Conservation (phyloP, 1,139 yeast genomes). For the Candida glucosophila region DNA sequence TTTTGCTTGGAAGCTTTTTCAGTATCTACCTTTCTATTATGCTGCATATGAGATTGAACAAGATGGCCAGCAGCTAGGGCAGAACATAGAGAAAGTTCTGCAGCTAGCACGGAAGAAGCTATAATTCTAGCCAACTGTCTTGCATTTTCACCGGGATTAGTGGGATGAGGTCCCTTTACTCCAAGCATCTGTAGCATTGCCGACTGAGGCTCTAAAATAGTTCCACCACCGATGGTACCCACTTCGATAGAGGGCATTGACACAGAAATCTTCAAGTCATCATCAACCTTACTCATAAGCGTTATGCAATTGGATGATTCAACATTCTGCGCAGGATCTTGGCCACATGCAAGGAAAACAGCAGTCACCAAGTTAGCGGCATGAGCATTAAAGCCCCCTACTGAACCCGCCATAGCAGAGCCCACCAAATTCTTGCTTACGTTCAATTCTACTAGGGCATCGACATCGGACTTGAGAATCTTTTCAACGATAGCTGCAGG, state of each 20-base stretch:
- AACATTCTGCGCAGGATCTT: conserved; percentile 97
- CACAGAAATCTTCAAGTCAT: conserved; percentile 83
- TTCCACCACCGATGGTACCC: conserved; percentile 99
- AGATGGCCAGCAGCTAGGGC: conserved; percentile 98
- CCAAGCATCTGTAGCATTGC: conserved; percentile 94
- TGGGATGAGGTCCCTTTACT: conserved; percentile 92
- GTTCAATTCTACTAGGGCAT: conserved; percentile 85
- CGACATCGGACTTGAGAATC: conserved; percentile 86
- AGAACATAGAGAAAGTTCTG: conserved; percentile 87
- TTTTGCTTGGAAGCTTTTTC: conserved; percentile 14
- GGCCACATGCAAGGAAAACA: conserved; percentile 89
- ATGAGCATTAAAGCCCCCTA: conserved; percentile 98
- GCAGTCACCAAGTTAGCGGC: conserved; percentile 97
- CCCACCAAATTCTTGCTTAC: conserved; percentile 86
- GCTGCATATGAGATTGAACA: conserved; percentile 96
- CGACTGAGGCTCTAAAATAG: conserved; percentile 93
- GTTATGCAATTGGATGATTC: conserved; percentile 97
- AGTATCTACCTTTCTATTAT: conserved; percentile 69
- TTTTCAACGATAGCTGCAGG: conserved; percentile 73
- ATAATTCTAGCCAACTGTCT: conserved; percentile 91
- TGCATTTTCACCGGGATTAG: conserved; percentile 90
- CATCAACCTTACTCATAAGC: conserved; percentile 74
- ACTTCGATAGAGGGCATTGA: conserved; percentile 99
- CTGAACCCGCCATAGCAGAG: conserved; percentile 96
- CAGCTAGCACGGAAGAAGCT: conserved; percentile 93